Conservation (phyloP, 371 early-diverging fungal genomes). For the Mucor sp. region DNA sequence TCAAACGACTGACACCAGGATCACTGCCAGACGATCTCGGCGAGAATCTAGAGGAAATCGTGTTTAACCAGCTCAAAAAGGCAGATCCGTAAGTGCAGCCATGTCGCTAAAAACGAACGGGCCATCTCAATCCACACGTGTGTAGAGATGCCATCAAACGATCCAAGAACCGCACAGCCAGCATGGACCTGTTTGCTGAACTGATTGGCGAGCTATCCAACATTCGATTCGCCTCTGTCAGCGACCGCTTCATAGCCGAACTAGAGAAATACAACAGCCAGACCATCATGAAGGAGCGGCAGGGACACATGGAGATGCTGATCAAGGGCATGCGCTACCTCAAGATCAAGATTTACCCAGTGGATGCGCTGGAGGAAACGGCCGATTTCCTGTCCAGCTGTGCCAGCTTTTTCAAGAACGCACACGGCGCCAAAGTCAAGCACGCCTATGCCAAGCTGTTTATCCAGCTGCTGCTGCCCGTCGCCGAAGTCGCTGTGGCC, state of each 20-base stretch:
- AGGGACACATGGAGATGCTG: constrained; percentile 82
- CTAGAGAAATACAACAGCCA: constrained; percentile 71
- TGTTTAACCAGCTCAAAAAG: constrained; percentile 86
- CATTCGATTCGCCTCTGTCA: constrained; percentile 89
- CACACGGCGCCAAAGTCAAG: constrained; percentile 82
- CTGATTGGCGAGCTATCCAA: constrained; percentile 88
- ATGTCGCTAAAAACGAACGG: background rate
- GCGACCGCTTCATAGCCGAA: constrained; percentile 91
- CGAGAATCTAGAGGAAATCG: constrained; percentile 87
- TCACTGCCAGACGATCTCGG: constrained; percentile 86
- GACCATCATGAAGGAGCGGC: constrained; percentile 62
- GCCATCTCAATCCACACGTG: background rate
- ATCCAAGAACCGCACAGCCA: constrained; percentile 83
- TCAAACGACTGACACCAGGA: constrained; percentile 70
- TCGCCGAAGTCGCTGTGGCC: constrained; percentile 89
- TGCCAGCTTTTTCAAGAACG: constrained; percentile 84
- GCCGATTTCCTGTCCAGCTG: constrained; percentile 89
- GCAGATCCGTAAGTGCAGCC: constrained; percentile 78
- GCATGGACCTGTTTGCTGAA: constrained; percentile 86
- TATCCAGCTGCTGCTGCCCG: constrained; percentile 87
- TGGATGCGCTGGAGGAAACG: constrained; percentile 90
- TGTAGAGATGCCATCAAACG: constrained; percentile 72
- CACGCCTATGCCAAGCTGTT: constrained; percentile 91
- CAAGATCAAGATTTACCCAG: constrained; percentile 84
- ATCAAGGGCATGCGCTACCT: constrained; percentile 90